A percentile compares a stretch with the other conserved stretches of the same genome.
Evolutionary conservation across 805 yeast genomes (phyloP).

Genomic region (Debaryomyces tyrocola): DNA sequence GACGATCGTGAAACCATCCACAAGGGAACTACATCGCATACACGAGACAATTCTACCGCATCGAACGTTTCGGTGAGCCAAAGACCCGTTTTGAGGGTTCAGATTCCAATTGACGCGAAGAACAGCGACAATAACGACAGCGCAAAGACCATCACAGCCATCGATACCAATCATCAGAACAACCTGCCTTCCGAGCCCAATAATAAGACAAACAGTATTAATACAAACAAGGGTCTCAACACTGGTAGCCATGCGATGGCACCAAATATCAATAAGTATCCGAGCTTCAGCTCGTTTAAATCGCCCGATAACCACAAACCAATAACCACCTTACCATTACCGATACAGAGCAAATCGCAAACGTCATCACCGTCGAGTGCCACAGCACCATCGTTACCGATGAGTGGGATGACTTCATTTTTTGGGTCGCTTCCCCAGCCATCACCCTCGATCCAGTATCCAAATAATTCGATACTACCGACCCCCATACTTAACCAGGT

Average conservation of each 20-base stretch:
- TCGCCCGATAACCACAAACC: constrained; percentile 33
- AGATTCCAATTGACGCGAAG: constrained; percentile 56
- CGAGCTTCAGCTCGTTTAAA: constrained; percentile 23
- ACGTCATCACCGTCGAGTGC: constrained; percentile 41
- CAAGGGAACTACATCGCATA: not conserved
- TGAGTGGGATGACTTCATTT: constrained; percentile 17
- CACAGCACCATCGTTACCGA: constrained; percentile 39
- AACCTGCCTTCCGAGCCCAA: not conserved
- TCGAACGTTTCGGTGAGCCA: constrained; percentile 8
- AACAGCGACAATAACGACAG: constrained; percentile 31
- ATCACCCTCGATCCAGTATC: constrained; percentile 21
- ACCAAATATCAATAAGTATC: constrained; percentile 14
- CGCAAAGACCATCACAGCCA: constrained; percentile 47
- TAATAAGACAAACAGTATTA: not conserved
- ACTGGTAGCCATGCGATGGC: not conserved
- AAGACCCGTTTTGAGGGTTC: constrained; percentile 63
- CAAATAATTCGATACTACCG: constrained; percentile 20
- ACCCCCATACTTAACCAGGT: constrained; percentile 39
- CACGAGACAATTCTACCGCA: not conserved
- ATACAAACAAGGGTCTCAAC: constrained; percentile 1
- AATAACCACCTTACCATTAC: constrained; percentile 32
- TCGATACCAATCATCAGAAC: constrained; percentile 20
- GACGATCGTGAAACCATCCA: constrained; percentile 9
- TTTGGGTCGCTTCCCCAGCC: constrained; percentile 27
- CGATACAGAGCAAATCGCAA: constrained; percentile 36